phyloP scores from a whole-genome alignment of 2,329 filamentous ascomycete species.

The Talaromyces piceae region DNA sequence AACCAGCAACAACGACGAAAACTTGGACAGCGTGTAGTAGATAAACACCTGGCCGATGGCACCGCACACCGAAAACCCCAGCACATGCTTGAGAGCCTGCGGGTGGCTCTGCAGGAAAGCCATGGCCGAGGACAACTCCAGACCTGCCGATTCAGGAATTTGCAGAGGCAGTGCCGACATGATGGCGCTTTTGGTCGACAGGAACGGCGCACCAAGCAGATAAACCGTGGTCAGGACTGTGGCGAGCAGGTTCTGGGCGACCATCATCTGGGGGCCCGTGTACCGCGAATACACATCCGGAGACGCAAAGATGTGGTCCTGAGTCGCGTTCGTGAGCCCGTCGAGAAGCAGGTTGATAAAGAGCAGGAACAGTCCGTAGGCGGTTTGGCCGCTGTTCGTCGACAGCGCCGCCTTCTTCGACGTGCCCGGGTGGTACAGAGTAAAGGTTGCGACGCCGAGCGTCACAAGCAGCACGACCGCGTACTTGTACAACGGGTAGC shows the following conservation, averaged over 20 bases:
- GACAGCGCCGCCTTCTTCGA: constrained; percentile 46
- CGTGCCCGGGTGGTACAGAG: constrained; percentile 68
- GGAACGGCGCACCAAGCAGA: constrained; percentile 68
- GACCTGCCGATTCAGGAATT: constrained; percentile 50
- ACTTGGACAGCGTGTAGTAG: constrained; percentile 88
- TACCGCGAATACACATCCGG: constrained; percentile 63
- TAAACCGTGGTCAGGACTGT: constrained; percentile 70
- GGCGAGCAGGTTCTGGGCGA: constrained; percentile 85
- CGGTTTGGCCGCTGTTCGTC: constrained; percentile 59
- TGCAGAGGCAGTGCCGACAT: constrained; percentile 61
- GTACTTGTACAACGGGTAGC: constrained; percentile 95
- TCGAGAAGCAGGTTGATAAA: constrained; percentile 90
- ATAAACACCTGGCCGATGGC: constrained; percentile 96
- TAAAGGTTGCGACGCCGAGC: constrained; percentile 88
- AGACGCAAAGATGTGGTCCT: constrained; percentile 82
- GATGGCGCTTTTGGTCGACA: constrained; percentile 55
- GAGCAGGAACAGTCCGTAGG: constrained; percentile 67
- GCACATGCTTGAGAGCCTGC: constrained; percentile 73
- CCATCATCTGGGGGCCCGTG: constrained; percentile 98
- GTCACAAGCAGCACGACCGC: constrained; percentile 87
- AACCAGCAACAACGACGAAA: constrained; percentile 84
- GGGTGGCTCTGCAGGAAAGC: constrained; percentile 76
- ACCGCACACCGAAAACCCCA: constrained; percentile 83
- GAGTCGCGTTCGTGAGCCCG: constrained; percentile 90
- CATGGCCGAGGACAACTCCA: constrained; percentile 72